Percentiles rank a stretch among this genome's conserved stretches.
Conservation (phyloP, 2,329 filamentous ascomycete genomes). For the Pezicula carpinea region DNA sequence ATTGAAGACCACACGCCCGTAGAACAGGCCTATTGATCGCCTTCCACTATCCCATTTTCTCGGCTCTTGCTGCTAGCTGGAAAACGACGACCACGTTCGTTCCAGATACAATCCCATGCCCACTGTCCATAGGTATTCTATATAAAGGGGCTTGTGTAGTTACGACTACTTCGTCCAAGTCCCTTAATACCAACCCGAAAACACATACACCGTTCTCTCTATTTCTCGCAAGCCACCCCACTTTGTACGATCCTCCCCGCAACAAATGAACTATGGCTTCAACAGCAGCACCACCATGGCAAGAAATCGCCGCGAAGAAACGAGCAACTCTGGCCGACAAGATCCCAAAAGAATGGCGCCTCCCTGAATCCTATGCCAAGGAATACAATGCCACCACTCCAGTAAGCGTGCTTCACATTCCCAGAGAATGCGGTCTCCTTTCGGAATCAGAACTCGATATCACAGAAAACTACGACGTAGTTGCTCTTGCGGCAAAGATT, state of each 20-base stretch:
- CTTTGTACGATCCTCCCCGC: background rate
- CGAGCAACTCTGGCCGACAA: conserved; percentile 6
- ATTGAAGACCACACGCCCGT: too few relatives aligned
- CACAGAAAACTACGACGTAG: conserved; percentile 41
- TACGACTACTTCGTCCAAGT: too few relatives aligned
- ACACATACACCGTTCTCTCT: too few relatives aligned
- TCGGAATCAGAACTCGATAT: conserved; percentile 41
- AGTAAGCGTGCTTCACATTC: conserved; percentile 30
- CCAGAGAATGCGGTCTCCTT: conserved; percentile 38
- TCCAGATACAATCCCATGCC: too few relatives aligned
- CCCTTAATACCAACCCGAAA: too few relatives aligned
- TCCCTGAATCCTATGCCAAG: conserved; percentile 7
- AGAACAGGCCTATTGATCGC: too few relatives aligned
- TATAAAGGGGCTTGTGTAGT: too few relatives aligned
- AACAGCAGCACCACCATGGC: background rate
- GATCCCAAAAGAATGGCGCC: conserved; percentile 30
- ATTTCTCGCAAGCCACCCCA: background rate
- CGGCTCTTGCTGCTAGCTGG: too few relatives aligned
- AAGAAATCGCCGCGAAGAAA: background rate
- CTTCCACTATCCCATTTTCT: too few relatives aligned
- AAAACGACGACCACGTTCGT: too few relatives aligned
- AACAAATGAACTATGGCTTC: background rate
- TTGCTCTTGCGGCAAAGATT: conserved; percentile 36
- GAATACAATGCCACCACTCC: conserved; percentile 7
- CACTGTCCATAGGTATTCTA: too few relatives aligned